Percentiles rank a stretch among this genome's conserved stretches.
These are phyloP conservation scores for Chlorella variabilis DNA, from an alignment of 163 green algal species.

Conservation along the genomic window DNA sequence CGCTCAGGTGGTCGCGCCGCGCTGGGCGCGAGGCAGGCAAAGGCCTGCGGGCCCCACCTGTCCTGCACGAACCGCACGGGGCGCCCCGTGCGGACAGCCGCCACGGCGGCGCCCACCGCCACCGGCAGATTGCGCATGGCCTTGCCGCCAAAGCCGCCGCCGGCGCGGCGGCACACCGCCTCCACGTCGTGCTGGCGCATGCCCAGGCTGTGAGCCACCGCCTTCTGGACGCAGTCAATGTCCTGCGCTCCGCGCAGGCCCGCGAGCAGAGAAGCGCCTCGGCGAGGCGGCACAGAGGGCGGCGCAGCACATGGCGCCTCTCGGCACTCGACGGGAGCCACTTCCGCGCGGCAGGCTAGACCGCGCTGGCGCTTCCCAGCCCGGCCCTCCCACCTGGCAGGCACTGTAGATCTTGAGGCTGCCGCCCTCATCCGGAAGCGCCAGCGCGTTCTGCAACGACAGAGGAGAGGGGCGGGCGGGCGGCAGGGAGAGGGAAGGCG, in stretches of 20 bases:
- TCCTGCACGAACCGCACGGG: slow-evolving; percentile 60
- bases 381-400: not conserved
- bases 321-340: too few species aligned
- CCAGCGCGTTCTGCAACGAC: slow-evolving; percentile 53
- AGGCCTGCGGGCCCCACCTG: not conserved
- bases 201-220: slow-evolving; percentile 56
- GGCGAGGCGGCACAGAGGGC: too few species aligned
- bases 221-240: slow-evolving; percentile 55
- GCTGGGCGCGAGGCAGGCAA: too few species aligned
- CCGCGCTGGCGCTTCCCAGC: too few species aligned
- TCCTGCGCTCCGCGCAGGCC: slow-evolving; percentile 64
- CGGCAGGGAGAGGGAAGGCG: not conserved
- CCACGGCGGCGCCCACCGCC: slow-evolving; percentile 64
- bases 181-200: slow-evolving; percentile 59
- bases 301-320: too few species aligned
- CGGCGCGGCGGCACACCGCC: slow-evolving; percentile 56
- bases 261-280: too few species aligned
- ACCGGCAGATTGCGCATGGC: slow-evolving; percentile 52
- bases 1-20: too few species aligned
- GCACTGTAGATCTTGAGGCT: slow-evolving; percentile 52
- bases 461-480: too few species aligned
- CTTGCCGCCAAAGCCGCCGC: slow-evolving; percentile 85
- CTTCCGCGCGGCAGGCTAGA: too few species aligned
- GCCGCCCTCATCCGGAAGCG: slow-evolving; percentile 64
- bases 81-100: slow-evolving; percentile 45